Conservation (phyloP, 768 basidiomycete genomes). For the Suillus variegatus region DNA sequence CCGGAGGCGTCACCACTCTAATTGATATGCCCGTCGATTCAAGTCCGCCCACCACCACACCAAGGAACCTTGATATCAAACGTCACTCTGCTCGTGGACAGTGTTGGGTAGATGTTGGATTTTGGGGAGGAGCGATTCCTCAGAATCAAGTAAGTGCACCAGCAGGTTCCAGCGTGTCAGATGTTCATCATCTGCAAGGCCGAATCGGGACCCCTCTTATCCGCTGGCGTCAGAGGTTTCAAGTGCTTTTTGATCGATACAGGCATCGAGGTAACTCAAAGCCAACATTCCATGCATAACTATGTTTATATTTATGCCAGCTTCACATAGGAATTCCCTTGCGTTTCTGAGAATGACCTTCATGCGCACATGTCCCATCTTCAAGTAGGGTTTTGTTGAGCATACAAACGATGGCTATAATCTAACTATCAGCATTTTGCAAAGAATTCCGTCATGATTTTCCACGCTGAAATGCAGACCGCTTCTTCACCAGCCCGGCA, state of each 20-base stretch:
- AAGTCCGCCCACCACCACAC: constrained; percentile 92
- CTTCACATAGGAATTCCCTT: constrained; percentile 81
- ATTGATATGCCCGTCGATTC: constrained; percentile 99
- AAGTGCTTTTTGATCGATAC: constrained; percentile 97
- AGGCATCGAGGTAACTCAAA: constrained; percentile 74
- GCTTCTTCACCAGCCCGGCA: constrained; percentile 14
- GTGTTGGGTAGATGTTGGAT: constrained; percentile 69
- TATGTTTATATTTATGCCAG: constrained; percentile 11
- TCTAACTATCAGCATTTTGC: constrained; percentile 50
- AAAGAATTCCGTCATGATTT: constrained; percentile 64
- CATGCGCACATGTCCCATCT: constrained; percentile 70
- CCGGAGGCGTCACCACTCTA: constrained; percentile 91
- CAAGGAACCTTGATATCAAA: constrained; percentile 73
- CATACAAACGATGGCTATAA: constrained; percentile 3
- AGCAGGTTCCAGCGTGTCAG: background rate
- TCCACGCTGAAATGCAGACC: constrained; percentile 87
- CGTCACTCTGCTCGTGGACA: constrained; percentile 68
- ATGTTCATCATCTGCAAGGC: constrained; percentile 39
- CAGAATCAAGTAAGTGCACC: constrained; percentile 68
- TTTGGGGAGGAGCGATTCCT: constrained; percentile 94
- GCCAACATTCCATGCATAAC: background rate
- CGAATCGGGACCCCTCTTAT: constrained; percentile 73
- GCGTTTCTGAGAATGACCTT: constrained; percentile 73
- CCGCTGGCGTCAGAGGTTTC: constrained; percentile 89
- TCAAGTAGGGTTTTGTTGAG: constrained; percentile 45